These are phyloP conservation scores for Lactarius quietus DNA, from an alignment of 768 basidiomycete species.

Conservation along the genomic window DNA sequence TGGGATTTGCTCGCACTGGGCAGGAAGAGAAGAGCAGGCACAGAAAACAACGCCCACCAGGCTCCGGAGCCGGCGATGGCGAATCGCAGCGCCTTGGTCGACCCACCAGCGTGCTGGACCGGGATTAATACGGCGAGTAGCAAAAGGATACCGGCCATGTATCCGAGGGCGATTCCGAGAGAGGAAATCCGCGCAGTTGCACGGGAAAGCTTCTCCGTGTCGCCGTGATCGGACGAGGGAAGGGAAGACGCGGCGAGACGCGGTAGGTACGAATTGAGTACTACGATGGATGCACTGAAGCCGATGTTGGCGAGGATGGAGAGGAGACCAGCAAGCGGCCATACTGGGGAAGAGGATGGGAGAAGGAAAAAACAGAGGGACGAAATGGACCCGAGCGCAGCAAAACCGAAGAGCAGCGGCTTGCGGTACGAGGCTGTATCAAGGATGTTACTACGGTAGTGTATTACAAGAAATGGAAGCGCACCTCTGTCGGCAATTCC, in stretches of 20 bases:
- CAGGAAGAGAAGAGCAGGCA: constrained; percentile 76
- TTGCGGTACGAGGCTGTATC: constrained; percentile 66
- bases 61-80: constrained; percentile 82
- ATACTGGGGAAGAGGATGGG: constrained; percentile 64
- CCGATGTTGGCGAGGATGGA: constrained; percentile 78
- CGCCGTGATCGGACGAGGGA: too few relatives aligned
- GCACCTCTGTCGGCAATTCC: constrained; percentile 86
- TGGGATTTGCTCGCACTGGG: constrained; percentile 40
- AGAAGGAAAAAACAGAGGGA: constrained; percentile 70
- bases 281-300: too few relatives aligned
- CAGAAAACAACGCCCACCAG: constrained; percentile 83
- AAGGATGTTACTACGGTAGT: not conserved
- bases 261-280: too few relatives aligned
- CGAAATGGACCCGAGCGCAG: constrained; percentile 63
- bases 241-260: too few relatives aligned
- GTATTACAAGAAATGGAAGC: constrained; percentile 30
- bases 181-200: too few relatives aligned
- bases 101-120: constrained; percentile 66
- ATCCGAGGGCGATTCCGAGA: too few relatives aligned
- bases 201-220: too few relatives aligned
- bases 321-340: constrained; percentile 65
- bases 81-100: constrained; percentile 73
- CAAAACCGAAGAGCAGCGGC: too few relatives aligned
- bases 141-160: constrained; percentile 73
- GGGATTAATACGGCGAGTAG: constrained; percentile 76